A percentile compares a stretch with the other conserved stretches of the same genome.
Conservation (phyloP, 257 asterid genomes). For the Solanum commersonii region DNA sequence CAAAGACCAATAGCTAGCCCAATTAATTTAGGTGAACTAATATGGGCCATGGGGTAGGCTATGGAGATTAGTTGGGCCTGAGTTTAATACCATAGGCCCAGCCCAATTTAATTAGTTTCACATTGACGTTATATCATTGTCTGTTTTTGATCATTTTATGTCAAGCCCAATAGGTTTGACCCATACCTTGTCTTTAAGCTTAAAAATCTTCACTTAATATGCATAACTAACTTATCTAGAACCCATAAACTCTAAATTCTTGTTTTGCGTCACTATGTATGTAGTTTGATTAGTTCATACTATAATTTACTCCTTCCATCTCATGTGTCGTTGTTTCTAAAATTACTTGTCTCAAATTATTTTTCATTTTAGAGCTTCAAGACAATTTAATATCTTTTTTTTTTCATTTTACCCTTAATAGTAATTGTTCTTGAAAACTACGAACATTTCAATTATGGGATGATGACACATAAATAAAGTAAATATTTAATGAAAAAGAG, state of each 20-base stretch:
- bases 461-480: background rate
- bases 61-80: background rate
- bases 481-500: no score
- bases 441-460: background rate
- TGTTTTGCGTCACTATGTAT: background rate
- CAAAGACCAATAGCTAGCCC: background rate
- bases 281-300: background rate
- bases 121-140: background rate
- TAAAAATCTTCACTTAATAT: background rate
- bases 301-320: background rate
- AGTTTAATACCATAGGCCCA: background rate
- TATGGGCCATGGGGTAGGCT: background rate
- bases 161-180: background rate
- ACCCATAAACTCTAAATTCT: background rate
- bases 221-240: background rate
- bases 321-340: no score
- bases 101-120: background rate
- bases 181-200: background rate
- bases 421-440: background rate
- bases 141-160: background rate
- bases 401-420: background rate
- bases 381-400: no score
- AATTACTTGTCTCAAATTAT: background rate
- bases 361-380: no score
- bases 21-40: background rate